Conservation (phyloP, 129 eudicot genomes). For the Solidago caesia region DNA sequence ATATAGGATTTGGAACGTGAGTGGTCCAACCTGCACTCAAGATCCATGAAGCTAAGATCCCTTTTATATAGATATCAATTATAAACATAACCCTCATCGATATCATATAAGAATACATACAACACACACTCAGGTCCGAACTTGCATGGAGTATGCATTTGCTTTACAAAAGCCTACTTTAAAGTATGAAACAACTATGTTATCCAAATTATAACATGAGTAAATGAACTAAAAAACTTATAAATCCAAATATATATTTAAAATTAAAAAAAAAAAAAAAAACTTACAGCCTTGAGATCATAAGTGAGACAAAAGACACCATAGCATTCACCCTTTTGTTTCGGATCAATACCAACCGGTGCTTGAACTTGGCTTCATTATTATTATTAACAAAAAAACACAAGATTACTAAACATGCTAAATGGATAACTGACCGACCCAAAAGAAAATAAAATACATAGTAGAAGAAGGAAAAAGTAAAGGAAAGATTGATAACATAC, state of each 20-base stretch:
- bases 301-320: constrained; percentile 97
- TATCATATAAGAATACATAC: no score
- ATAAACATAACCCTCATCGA: no score
- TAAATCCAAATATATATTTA: neutral
- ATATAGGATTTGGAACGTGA: no score
- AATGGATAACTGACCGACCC: no score
- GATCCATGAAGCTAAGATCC: no score
- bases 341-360: constrained; percentile 46
- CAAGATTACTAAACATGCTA: neutral
- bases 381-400: constrained; percentile 5
- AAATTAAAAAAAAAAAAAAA: neutral
- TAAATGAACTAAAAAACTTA: neutral
- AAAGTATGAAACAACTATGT: no score
- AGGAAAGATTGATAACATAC: constrained; percentile 27
- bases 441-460: neutral
- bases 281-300: constrained; percentile 93
- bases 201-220: no score
- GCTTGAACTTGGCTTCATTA: constrained; percentile 57
- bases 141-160: no score
- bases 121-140: no score
- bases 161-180: no score
- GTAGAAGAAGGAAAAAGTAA: neutral
- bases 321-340: constrained; percentile 63
- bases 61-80: no score
- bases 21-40: no score